Conservation (phyloP, 345 rosid species). For the Arabis hirsuta region DNA sequence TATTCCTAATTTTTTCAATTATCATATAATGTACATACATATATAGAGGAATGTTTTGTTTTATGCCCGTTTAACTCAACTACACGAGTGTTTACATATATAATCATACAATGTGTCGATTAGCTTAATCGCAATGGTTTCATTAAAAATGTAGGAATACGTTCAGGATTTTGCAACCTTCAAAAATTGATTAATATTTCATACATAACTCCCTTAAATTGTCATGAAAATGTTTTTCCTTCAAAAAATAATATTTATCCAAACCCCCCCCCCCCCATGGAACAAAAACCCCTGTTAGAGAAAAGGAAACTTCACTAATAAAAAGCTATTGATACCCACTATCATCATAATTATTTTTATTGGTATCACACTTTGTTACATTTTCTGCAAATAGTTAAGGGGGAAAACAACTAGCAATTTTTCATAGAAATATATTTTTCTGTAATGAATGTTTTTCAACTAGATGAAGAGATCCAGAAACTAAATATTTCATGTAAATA, state of each 20-base stretch:
- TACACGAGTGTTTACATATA: background rate
- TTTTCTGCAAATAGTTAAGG: background rate
- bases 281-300: background rate
- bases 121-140: background rate
- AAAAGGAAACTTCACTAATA: constrained; percentile 22
- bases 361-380: background rate
- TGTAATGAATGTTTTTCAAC: background rate
- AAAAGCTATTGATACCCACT: constrained; percentile 21
- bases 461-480: background rate
- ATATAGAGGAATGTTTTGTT: background rate
- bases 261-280: constrained; percentile 17
- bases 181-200: background rate
- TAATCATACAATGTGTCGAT: background rate
- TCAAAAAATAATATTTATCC: background rate
- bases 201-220: background rate
- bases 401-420: background rate
- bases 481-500: background rate
- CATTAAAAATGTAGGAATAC: background rate
- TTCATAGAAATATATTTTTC: background rate
- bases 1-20: background rate
- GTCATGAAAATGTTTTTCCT: background rate
- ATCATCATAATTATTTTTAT: constrained; percentile 15
- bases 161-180: background rate
- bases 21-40: constrained; percentile 1
- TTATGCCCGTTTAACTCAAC: background rate